Evolutionary conservation across 1,284 basidiomycete species (phyloP), one percentile per base, ranked within the genome.

Genomic region (Ustilago loliicola): DNA sequence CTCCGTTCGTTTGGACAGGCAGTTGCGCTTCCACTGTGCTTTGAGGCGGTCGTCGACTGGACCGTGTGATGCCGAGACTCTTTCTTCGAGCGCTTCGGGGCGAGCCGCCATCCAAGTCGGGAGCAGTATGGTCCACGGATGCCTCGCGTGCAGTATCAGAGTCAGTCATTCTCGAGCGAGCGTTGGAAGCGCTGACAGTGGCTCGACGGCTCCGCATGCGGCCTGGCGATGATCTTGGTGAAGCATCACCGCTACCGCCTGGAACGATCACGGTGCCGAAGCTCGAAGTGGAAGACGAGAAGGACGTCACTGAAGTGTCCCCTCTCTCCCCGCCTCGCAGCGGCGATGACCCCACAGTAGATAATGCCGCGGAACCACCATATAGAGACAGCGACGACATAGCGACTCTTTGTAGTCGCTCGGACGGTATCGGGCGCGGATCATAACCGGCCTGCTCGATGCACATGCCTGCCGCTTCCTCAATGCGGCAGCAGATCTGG

Each of bases 361-460:
- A 21, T 4, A 40, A 17, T 5, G 21, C 17, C 19, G 25, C 19
- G 17, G 47, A 32, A 5, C 30, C 40, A 56, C 34, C 51, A 27
- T 59, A 5, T 11, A 34, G 57, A 29, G 57, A 34, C 8, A 25
- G 23, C 10, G 34, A 38, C 10, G 59, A 30, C 38, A 60, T 25
- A 1, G 48, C 65, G 9, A 47, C 38, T 38, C 61, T 56, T 29
- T 67, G 70, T 36, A 72, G 34, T 9, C 68, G 68, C 38, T 71
- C 61, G 47, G 67, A 64, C 3, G 66, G 63, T 3, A 80, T 65
- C 10, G 80, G 78, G 27, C 58, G 47, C 21, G 81, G 73, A 50
- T 83, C 73, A 50, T 58, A 79, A 36, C 81, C 81, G 4, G 81
- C 81, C 47, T 60, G 59, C 52, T 83, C 80, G 59, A 82, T 66